Evolutionary conservation across 2,329 filamentous ascomycete genomes (phyloP).

Genomic region (Alternaria alternata): DNA sequence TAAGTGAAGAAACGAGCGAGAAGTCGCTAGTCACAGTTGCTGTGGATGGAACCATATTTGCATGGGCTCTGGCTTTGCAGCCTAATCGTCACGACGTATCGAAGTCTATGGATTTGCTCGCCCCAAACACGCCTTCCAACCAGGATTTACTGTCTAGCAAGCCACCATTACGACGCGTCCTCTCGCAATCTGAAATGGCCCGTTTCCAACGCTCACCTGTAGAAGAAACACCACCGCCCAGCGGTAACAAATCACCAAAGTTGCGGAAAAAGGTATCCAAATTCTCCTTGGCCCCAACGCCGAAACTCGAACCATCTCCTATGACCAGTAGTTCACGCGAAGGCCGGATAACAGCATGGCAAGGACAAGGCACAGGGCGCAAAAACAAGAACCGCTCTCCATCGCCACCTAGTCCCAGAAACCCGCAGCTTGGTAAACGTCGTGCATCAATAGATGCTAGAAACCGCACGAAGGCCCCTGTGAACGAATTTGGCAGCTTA

Average conservation of each 20-base stretch:
- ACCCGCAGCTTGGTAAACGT: slow-evolving; percentile 49
- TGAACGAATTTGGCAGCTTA: slow-evolving; percentile 46
- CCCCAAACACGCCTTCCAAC: slow-evolving; percentile 41
- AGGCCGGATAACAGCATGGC: slow-evolving; percentile 24
- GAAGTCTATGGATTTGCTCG: slow-evolving; percentile 50
- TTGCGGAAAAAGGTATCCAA: slow-evolving; percentile 65
- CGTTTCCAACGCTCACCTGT: slow-evolving; percentile 71
- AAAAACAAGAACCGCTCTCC: slow-evolving; percentile 52
- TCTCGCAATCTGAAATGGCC: slow-evolving; percentile 86
- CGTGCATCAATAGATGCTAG: slow-evolving; percentile 61
- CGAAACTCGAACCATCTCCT: slow-evolving; percentile 55
- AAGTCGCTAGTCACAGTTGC: slow-evolving; percentile 58
- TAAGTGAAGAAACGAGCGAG: slow-evolving; percentile 58
- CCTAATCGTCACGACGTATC: slow-evolving; percentile 43
- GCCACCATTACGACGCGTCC: slow-evolving; percentile 81
- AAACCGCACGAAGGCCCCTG: slow-evolving; percentile 55
- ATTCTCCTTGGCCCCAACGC: slow-evolving; percentile 57
- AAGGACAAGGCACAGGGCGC: slow-evolving; percentile 31
- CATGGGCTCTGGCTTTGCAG: slow-evolving; percentile 53
- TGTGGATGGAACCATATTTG: slow-evolving; percentile 60
- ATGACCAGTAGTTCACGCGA: slow-evolving; percentile 38
- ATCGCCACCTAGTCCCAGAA: slow-evolving; percentile 51
- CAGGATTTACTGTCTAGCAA: slow-evolving; percentile 54
- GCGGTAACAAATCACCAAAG: slow-evolving; percentile 58
- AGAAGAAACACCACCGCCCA: slow-evolving; percentile 42